Evolutionary conservation across 768 basidiomycete genomes (phyloP).

Genomic region (Xerocomus brunneocitrinus): DNA sequence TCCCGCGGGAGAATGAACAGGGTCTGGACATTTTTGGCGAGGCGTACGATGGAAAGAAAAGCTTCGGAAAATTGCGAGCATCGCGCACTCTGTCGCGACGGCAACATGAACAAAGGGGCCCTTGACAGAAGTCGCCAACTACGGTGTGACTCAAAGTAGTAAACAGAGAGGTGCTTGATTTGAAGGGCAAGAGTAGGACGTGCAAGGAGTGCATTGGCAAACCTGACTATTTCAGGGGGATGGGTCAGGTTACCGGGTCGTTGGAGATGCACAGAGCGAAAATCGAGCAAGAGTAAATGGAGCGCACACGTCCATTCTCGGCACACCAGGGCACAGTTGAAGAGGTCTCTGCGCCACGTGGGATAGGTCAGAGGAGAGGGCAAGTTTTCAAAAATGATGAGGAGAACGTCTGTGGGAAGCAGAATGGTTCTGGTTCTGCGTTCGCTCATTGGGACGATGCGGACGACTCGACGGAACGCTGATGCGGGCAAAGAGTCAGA

Average conservation of each 20-base stretch:
- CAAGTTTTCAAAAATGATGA: slow-evolving; percentile 4
- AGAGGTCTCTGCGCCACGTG: no score
- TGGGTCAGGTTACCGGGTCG: not conserved
- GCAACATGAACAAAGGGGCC: not conserved
- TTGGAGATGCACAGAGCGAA: not conserved
- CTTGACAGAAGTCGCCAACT: not conserved
- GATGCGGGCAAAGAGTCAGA: no score
- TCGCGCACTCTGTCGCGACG: no score
- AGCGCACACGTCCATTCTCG: slow-evolving; percentile 11
- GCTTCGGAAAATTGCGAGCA: no score
- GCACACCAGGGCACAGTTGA: no score
- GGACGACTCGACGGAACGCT: slow-evolving; percentile 3
- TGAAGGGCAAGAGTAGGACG: not conserved
- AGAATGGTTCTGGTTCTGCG: not conserved
- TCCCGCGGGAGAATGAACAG: not conserved
- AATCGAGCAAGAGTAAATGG: slow-evolving; percentile 2
- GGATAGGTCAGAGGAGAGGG: not conserved
- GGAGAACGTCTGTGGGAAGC: slow-evolving; percentile 8
- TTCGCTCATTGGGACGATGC: not conserved
- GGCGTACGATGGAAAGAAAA: slow-evolving; percentile 4
- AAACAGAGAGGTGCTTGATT: slow-evolving; percentile 7
- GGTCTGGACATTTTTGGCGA: not conserved
- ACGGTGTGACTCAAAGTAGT: slow-evolving; percentile 5
- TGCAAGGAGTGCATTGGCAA: not conserved
- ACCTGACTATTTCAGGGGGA: slow-evolving; percentile 3